Percentiles rank a stretch among this genome's conserved stretches.
phyloP scores from a whole-genome alignment of 306 rosid genomes.

The Mimosa pudica region DNA sequence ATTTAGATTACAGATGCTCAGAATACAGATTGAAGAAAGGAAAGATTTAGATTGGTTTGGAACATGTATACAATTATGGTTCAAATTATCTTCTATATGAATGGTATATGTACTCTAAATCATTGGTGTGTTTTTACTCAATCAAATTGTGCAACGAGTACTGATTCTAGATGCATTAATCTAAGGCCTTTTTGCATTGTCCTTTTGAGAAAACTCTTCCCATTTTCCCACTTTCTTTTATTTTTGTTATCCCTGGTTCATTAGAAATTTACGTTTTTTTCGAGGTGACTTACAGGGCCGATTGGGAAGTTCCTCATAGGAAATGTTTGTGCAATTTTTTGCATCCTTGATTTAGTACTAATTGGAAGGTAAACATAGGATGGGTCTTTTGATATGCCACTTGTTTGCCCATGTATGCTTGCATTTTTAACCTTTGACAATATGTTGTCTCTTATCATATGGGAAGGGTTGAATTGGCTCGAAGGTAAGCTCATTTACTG shows the following conservation, averaged over 20 bases:
- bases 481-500: too few species aligned
- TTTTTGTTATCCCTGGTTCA: neutral
- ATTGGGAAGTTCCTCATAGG: neutral
- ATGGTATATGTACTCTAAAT: neutral
- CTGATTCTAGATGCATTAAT: conserved; percentile 1
- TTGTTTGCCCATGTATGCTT: neutral
- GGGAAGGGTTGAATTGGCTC: conserved; percentile 2
- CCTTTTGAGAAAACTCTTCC: neutral
- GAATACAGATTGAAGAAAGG: neutral
- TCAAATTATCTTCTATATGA: conserved; percentile 12
- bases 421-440: conserved; percentile 5
- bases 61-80: conserved; percentile 19
- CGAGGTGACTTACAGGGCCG: neutral
- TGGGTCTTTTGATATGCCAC: conserved; percentile 17
- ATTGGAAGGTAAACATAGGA: conserved; percentile 10
- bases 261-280: neutral
- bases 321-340: neutral
- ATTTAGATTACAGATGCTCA: conserved; percentile 30
- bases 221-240: neutral
- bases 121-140: neutral
- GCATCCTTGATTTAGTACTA: conserved; percentile 2
- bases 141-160: conserved; percentile 2
- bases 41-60: neutral
- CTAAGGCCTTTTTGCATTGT: conserved; percentile 2
- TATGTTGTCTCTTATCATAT: neutral